Evolutionary conservation across 495 filamentous ascomycete species (phyloP), one percentile per base, ranked within the genome.

Genomic region (Hypoxylon rickii): DNA sequence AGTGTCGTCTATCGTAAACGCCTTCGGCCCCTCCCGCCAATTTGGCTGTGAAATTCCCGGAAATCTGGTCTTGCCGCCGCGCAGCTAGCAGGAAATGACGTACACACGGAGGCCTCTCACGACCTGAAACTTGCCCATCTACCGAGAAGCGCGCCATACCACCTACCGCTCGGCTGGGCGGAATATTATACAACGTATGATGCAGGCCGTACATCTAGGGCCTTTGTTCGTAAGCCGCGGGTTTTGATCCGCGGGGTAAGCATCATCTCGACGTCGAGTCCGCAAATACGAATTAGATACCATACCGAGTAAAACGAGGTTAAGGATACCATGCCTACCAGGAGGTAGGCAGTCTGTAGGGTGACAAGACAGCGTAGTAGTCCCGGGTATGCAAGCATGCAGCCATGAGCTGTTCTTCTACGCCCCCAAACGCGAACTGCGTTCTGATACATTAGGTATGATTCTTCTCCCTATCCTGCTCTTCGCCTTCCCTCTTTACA

Each of bases 331-430:
- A 20, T 29, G 41, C 40, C 52, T 18, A 46, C 42, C 40, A 47
- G 36, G 55, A 31, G 26, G 26, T 11, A 31, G 26, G 26, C 11
- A 31, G 26, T n/a, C n/a, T 29, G 32, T 36, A 62, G 52, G 58
- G 52, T 62, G 42, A 44, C 51, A 56, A 52, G 43, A 50, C 32
- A 62, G 51, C 48, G 58, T 62, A 56, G 58, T 48, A 62, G 47
- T 51, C 37, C 52, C 52, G 33, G 52, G 37, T 42, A 56, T 62
- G 46, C 41, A 44, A 45, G 55, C 45, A 46, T 55, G 51, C 51
- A 56, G 24, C 3, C 44, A 48, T 56, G 52, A 62, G 58, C 51
- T 62, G 52, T 51, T 51, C 52, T 55, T 56, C 34, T 50, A 42
- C 51, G 52, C 46, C 58, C 58, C 58, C 58, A 51, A 61, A 46